phyloP scores from a whole-genome alignment of 169 alveolate genomes.

The Plasmodium vivax region DNA sequence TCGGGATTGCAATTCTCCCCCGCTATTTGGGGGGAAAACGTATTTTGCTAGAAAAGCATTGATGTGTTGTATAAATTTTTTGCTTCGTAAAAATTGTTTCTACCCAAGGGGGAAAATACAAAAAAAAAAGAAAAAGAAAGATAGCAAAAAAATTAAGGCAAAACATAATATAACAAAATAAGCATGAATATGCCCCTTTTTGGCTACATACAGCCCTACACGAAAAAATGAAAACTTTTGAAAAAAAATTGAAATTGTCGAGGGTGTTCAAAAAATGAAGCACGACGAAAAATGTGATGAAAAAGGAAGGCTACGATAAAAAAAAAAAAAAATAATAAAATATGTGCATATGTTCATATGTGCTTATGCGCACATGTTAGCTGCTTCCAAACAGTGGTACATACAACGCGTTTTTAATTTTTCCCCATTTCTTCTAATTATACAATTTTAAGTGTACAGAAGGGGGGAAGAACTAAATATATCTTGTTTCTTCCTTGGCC shows the following conservation, averaged over 20 bases:
- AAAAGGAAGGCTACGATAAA: background rate
- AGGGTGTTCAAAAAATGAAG: slow-evolving; percentile 13
- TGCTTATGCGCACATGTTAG: background rate
- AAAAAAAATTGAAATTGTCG: slow-evolving; percentile 13
- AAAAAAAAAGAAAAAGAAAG: slow-evolving; percentile 4
- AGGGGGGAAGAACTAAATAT: slow-evolving; percentile 19
- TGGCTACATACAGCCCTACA: background rate
- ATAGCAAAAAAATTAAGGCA: background rate
- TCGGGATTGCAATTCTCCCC: slow-evolving; percentile 5
- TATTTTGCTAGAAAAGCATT: slow-evolving; percentile 10
- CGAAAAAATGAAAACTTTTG: background rate
- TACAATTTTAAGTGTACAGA: background rate
- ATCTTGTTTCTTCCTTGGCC: slow-evolving; percentile 72
- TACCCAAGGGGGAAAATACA: background rate
- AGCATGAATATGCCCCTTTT: background rate
- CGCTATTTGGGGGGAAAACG: background rate
- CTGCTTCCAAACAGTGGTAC: slow-evolving; percentile 3
- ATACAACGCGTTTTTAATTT: background rate
- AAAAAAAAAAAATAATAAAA: too few species aligned
- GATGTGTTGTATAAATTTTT: background rate
- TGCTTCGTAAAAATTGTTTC: slow-evolving; percentile 4
- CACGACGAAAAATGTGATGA: background rate
- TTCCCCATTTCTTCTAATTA: slow-evolving; percentile 17
- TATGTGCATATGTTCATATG: background rate
- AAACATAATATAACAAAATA: background rate